phyloP scores from a whole-genome alignment of 352 stramenopile species.

The Peronospora belbahrii region DNA sequence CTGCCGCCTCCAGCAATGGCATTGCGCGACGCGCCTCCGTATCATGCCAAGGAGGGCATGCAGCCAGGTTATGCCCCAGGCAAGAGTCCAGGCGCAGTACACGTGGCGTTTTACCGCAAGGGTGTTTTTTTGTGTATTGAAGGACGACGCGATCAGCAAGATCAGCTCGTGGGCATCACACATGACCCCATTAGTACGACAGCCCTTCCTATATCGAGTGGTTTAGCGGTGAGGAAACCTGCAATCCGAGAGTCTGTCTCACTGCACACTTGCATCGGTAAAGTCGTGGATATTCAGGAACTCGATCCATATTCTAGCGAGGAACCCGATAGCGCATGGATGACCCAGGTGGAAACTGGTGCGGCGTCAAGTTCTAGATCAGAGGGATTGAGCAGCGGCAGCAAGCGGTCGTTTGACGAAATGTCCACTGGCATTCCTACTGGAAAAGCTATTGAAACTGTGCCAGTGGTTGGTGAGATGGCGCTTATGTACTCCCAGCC shows the following conservation, averaged over 20 bases:
- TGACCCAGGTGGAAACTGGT: slow-evolving; percentile 4
- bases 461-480: slow-evolving; percentile 49
- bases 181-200: slow-evolving; percentile 68
- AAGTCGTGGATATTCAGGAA: slow-evolving; percentile 79
- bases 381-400: slow-evolving; percentile 16
- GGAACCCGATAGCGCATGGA: slow-evolving; percentile 17
- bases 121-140: slow-evolving; percentile 77
- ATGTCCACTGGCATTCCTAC: slow-evolving; percentile 40
- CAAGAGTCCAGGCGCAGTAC: slow-evolving; percentile 71
- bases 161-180: slow-evolving; percentile 66
- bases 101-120: slow-evolving; percentile 71
- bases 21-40: slow-evolving; percentile 65
- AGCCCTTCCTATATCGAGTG: slow-evolving; percentile 41
- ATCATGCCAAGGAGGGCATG: slow-evolving; percentile 84
- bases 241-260: slow-evolving; percentile 73
- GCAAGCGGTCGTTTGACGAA: slow-evolving; percentile 73
- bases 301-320: slow-evolving; percentile 36
- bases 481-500: slow-evolving; percentile 78
- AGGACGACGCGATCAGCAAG: slow-evolving; percentile 66
- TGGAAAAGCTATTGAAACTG: slow-evolving; percentile 13
- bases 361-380: slow-evolving; percentile 6
- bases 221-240: slow-evolving; percentile 43
- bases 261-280: slow-evolving; percentile 67
- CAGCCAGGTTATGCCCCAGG: slow-evolving; percentile 70
- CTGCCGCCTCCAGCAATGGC: slow-evolving; percentile 64